A percentile compares a stretch with the other conserved stretches of the same genome.
Evolutionary conservation across 1,139 yeast genomes (phyloP).

Genomic region (Kurtzmaniella quercitrusa): DNA sequence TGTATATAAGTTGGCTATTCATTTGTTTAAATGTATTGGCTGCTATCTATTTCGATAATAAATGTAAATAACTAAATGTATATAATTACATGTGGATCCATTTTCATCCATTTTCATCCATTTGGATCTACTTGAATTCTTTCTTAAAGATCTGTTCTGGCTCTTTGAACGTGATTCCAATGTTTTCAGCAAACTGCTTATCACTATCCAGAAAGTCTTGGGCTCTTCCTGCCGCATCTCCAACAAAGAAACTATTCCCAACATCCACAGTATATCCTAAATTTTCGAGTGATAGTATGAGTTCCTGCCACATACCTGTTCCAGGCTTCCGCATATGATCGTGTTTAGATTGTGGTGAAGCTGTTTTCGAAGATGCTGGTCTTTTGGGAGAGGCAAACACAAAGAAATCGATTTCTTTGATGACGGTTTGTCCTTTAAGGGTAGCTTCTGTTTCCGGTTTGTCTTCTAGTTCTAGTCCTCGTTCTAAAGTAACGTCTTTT

Average conservation of each 20-base stretch:
- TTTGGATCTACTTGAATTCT: not conserved
- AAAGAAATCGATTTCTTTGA: constrained; percentile 28
- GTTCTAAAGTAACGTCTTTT: not conserved
- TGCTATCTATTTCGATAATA: no score
- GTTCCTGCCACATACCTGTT: constrained; percentile 63
- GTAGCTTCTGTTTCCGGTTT: no score
- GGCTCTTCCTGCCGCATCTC: constrained; percentile 91
- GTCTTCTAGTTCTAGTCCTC: no score
- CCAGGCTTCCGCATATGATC: constrained; percentile 65
- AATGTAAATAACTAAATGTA: no score
- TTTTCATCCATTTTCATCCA: no score
- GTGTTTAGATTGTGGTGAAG: constrained; percentile 32
- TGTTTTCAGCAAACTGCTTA: constrained; percentile 55
- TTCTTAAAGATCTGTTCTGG: constrained; percentile 60
- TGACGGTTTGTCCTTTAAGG: no score
- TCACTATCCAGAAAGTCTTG: constrained; percentile 81
- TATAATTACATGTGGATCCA: no score
- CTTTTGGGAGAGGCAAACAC: constrained; percentile 63
- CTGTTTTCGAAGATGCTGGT: constrained; percentile 32
- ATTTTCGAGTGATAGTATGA: constrained; percentile 31
- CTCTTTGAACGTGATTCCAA: constrained; percentile 49
- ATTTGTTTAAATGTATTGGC: no score
- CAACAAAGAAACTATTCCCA: constrained; percentile 64
- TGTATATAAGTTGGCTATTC: not conserved
- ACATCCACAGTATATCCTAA: constrained; percentile 24